Conservation (phyloP, 2,329 filamentous ascomycete species). For the Colletotrichum sp. region DNA sequence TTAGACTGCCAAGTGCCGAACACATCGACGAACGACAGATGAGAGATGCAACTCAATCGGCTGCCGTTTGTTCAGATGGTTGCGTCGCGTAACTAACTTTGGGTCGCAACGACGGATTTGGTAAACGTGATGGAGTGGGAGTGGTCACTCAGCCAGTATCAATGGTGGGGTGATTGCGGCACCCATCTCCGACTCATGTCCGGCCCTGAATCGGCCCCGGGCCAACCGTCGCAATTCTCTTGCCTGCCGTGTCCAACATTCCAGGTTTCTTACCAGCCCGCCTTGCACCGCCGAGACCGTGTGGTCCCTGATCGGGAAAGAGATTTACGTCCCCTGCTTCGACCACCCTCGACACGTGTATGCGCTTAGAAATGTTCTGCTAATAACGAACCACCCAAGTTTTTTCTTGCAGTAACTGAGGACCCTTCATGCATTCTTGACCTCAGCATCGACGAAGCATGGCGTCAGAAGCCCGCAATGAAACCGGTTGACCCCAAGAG, state of each 20-base stretch:
- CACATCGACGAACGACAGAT: neutral
- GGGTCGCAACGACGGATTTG: neutral
- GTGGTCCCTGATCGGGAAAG: neutral
- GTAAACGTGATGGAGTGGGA: neutral
- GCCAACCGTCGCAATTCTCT: neutral
- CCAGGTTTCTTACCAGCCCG: slow-evolving; percentile 5
- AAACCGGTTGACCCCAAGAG: neutral
- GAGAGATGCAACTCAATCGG: neutral
- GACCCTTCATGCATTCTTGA: neutral
- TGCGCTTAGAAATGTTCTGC: neutral
- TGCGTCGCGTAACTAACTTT: neutral
- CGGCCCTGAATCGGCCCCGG: neutral
- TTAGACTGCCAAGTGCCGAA: neutral
- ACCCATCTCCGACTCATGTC: slow-evolving; percentile 8
- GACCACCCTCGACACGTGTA: neutral
- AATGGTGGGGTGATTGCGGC: neutral
- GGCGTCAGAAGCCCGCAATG: neutral
- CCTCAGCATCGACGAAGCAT: neutral
- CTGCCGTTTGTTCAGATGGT: neutral
- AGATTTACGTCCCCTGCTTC: neutral
- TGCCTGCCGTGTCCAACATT: slow-evolving; percentile 2
- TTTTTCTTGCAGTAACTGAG: neutral
- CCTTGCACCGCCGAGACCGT: slow-evolving; percentile 7
- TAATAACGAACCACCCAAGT: neutral
- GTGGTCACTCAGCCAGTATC: neutral